A percentile compares a stretch with the other conserved stretches of the same genome.
phyloP scores from a whole-genome alignment of 768 basidiomycete genomes.

The Mycena galericulata region DNA sequence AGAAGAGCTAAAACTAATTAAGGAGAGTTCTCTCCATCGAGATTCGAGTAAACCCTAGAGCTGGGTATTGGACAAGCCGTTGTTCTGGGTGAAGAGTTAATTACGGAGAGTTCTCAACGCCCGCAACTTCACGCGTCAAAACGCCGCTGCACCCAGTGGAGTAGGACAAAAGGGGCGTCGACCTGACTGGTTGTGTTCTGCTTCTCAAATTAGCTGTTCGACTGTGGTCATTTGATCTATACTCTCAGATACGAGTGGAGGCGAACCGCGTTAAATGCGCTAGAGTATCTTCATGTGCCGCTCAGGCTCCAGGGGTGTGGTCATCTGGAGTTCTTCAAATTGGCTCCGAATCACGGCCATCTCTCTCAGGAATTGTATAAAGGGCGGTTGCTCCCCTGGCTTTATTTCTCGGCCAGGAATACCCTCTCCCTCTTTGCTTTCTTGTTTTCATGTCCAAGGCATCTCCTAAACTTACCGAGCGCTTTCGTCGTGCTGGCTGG shows the following conservation, averaged over 20 bases:
- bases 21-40: too few relatives aligned
- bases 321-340: neutral
- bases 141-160: neutral
- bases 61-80: neutral
- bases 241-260: too few relatives aligned
- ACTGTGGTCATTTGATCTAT: too few relatives aligned
- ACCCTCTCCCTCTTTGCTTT: neutral
- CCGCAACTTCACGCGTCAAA: neutral
- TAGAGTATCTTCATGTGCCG: too few relatives aligned
- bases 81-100: neutral
- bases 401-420: neutral
- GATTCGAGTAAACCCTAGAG: neutral
- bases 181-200: neutral
- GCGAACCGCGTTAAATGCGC: too few relatives aligned
- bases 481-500: conserved; percentile 22
- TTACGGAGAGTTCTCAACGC: neutral
- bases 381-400: neutral
- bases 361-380: neutral
- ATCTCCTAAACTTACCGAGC: neutral
- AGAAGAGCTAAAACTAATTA: too few relatives aligned
- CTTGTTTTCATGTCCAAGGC: neutral
- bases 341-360: neutral
- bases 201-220: too few relatives aligned
- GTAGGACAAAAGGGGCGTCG: neutral
- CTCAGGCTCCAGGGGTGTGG: neutral